Evolutionary conservation across 208 protist species (phyloP).

Genomic region (Leishmania guyanensis): DNA sequence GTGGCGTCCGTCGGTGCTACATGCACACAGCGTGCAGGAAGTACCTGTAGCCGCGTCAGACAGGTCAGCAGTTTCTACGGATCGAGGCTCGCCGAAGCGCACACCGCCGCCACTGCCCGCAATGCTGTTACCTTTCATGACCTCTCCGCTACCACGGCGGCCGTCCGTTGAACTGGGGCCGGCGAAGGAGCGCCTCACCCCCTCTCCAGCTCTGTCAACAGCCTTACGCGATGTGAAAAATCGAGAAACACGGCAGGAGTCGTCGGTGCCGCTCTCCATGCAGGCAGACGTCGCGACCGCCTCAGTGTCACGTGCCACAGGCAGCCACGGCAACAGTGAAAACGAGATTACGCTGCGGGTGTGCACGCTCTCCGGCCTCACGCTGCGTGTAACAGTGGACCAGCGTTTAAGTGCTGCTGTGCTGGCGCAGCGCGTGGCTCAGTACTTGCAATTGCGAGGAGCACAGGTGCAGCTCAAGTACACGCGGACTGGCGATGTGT

Average conservation of each 20-base stretch:
- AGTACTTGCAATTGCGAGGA: slow-evolving; percentile 3
- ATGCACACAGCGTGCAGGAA: background rate
- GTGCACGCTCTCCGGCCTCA: slow-evolving; percentile 14
- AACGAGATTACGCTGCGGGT: slow-evolving; percentile 1
- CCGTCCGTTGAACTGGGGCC: background rate
- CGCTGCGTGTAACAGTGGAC: slow-evolving; percentile 10
- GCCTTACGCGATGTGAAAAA: background rate
- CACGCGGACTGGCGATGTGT: background rate
- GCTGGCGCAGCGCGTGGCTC: slow-evolving; percentile 9
- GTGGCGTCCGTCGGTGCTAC: background rate
- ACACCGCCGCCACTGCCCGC: background rate
- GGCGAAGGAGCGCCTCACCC: background rate
- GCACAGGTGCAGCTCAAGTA: slow-evolving; percentile 14
- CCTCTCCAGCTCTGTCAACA: background rate
- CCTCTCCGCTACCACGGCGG: background rate
- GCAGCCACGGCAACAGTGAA: background rate
- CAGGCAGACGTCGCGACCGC: no score
- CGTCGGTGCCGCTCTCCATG: background rate
- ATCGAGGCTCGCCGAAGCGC: background rate
- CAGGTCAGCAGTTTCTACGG: background rate
- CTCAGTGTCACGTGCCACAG: background rate
- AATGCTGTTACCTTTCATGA: background rate
- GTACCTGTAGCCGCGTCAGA: background rate
- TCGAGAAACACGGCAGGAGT: background rate
- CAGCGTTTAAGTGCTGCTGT: background rate